Percentiles rank a stretch among this genome's conserved stretches.
phyloP scores from a whole-genome alignment of 148 eudicot genomes.

The Rhododendron williamsianum region DNA sequence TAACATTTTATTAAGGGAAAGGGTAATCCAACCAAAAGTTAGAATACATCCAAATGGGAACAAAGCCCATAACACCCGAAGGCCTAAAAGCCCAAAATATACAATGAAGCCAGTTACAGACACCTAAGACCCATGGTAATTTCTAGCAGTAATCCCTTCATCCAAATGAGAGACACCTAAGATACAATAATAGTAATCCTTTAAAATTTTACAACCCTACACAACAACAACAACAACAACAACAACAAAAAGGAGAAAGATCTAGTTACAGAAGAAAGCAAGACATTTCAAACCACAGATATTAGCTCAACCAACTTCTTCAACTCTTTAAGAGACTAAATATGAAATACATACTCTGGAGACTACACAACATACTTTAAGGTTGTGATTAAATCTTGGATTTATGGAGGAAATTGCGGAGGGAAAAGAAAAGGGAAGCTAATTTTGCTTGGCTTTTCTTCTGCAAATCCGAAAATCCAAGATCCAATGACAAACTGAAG shows the following conservation, averaged over 20 bases:
- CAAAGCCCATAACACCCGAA: too few relatives aligned
- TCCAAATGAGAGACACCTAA: neutral
- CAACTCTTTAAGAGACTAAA: neutral
- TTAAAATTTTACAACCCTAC: neutral
- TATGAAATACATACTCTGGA: neutral
- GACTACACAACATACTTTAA: neutral
- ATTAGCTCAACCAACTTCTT: conserved; percentile 6
- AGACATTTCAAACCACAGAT: neutral
- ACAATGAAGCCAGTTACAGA: too few relatives aligned
- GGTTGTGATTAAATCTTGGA: neutral
- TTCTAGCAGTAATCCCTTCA: neutral
- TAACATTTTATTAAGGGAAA: too few relatives aligned
- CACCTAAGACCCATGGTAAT: neutral
- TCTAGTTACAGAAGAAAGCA: neutral
- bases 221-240: neutral
- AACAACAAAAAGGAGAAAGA: neutral
- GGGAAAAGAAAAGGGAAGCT: neutral
- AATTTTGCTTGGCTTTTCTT: neutral
- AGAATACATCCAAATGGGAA: too few relatives aligned
- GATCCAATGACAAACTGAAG: neutral
- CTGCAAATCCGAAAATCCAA: neutral
- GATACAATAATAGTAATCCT: neutral
- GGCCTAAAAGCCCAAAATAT: too few relatives aligned
- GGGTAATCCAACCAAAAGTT: too few relatives aligned
- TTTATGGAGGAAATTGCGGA: neutral